A percentile compares a stretch with the other conserved stretches of the same genome.
Conservation (phyloP, 495 filamentous ascomycete species). For the Bryoglossum gracile region DNA sequence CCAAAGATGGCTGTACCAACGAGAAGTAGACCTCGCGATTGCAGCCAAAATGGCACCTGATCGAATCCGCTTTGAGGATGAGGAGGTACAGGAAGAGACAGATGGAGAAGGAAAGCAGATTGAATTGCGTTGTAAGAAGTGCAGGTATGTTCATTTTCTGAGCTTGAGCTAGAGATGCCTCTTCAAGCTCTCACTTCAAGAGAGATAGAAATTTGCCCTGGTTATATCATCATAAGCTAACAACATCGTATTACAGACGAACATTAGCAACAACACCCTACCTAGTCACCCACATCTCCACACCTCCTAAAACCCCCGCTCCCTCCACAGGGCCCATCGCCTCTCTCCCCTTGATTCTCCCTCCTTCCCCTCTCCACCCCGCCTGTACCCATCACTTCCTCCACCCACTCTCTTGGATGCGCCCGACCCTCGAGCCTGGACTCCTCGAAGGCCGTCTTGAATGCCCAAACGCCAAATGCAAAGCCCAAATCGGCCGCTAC, state of each 20-base stretch:
- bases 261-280: slow-evolving; percentile 57
- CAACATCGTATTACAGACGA: slow-evolving; percentile 35
- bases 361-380: slow-evolving; percentile 15
- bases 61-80: slow-evolving; percentile 79
- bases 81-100: slow-evolving; percentile 44
- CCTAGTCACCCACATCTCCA: slow-evolving; percentile 45
- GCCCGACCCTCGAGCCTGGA: slow-evolving; percentile 65
- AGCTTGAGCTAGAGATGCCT: too few relatives aligned
- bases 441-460: slow-evolving; percentile 73
- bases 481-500: slow-evolving; percentile 78
- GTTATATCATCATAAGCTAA: too few relatives aligned
- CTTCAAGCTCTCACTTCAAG: too few relatives aligned
- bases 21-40: slow-evolving; percentile 66
- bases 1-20: slow-evolving; percentile 80
- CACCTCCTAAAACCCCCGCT: slow-evolving; percentile 11
- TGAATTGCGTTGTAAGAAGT: slow-evolving; percentile 40
- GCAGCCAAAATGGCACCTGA: slow-evolving; percentile 64
- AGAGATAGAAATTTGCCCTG: too few relatives aligned
- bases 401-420: slow-evolving; percentile 92
- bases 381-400: slow-evolving; percentile 80
- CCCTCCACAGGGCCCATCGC: slow-evolving; percentile 14
- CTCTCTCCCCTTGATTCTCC: slow-evolving; percentile 6
- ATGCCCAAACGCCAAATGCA: slow-evolving; percentile 71
- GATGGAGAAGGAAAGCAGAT: slow-evolving; percentile 24
- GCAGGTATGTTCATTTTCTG: slow-evolving; percentile 21